Base-by-base conservation (phyloP, 805 yeast species). In the Suhomyces xylopsoci region DNA sequence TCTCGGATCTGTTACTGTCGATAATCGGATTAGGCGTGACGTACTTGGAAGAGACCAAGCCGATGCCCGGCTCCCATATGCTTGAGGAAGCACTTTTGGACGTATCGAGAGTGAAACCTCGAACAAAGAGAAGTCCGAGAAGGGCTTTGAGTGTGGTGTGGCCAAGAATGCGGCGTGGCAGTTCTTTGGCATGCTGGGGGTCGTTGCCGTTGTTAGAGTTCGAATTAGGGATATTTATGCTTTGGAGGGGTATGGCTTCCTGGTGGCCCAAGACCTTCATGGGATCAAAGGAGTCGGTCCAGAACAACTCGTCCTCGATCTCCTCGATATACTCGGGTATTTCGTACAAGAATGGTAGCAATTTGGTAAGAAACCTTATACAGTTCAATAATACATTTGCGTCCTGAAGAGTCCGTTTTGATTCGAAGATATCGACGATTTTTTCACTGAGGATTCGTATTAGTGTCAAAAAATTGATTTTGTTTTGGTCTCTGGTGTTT, bases 261-360 rank as follows among this genome's bases (percentile, higher is more conserved):
- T 25, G 40, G 3, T 24, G n/a, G 32, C 40, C 50, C 14, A 50
- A 19, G 19, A 53, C 43, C 19, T 22, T 24, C 19, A 52, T 17
- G 3, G 48, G 76, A 68, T 88, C 87, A 78, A 63, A 83, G 59
- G 58, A 48, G 65, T 70, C 60, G 67, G 68, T 10, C 68, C 68
- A 50, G 60, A 71, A 58, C 59, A 70, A 24, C 62, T 69, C 46
- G 57, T 50, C 49, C 55, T 73, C 75, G 9, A 71, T 56, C 2
- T 60, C 58, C 7, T 46, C 42, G 14, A 36, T 45, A 53, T 64
- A 67, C 24, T 60, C 59, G 6, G 63, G 73, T 9, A 71, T 63
- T 67, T 91, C 96, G 61, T 80, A 88, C 6, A 86, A 62, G 46
- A 82, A 78, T 0, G 97, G 97, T 19, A 88, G 56, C 3, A 88